phyloP scores from a whole-genome alignment of 1,284 basidiomycete genomes.

The Rhodotorula sp. region DNA sequence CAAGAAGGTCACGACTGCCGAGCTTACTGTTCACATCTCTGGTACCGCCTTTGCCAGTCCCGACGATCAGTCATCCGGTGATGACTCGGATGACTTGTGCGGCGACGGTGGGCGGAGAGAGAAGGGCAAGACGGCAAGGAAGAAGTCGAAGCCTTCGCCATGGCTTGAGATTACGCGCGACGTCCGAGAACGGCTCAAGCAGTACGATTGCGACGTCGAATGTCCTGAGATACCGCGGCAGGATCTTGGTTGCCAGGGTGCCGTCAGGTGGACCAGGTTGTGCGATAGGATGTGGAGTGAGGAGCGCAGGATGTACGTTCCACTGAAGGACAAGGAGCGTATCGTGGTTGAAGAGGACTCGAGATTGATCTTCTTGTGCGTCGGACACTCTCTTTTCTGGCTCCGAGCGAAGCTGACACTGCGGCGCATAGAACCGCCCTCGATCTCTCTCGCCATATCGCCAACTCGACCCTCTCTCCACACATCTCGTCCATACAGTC shows the following conservation, averaged over 20 bases:
- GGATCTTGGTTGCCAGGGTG: slow-evolving; percentile 22
- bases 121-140: slow-evolving; percentile 11
- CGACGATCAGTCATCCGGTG: no score
- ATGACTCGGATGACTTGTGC: background rate
- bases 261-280: slow-evolving; percentile 33
- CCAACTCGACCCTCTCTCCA: slow-evolving; percentile 3
- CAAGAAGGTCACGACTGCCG: slow-evolving; percentile 23
- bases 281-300: slow-evolving; percentile 34
- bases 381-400: background rate
- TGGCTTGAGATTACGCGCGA: slow-evolving; percentile 28
- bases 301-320: slow-evolving; percentile 12
- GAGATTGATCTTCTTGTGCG: slow-evolving; percentile 34
- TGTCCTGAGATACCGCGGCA: slow-evolving; percentile 8
- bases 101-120: background rate
- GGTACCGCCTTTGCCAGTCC: slow-evolving; percentile 19
- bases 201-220: slow-evolving; percentile 20
- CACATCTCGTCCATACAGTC: slow-evolving; percentile 24
- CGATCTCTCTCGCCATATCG: slow-evolving; percentile 30
- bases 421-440: slow-evolving; percentile 17
- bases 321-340: slow-evolving; percentile 12
- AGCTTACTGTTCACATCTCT: slow-evolving; percentile 32
- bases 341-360: slow-evolving; percentile 37
- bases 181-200: slow-evolving; percentile 5
- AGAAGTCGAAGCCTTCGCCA: slow-evolving; percentile 6
- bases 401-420: background rate